These are phyloP conservation scores for Diaporthe batatas DNA, from an alignment of 2,329 filamentous ascomycete genomes.

Conservation along the genomic window DNA sequence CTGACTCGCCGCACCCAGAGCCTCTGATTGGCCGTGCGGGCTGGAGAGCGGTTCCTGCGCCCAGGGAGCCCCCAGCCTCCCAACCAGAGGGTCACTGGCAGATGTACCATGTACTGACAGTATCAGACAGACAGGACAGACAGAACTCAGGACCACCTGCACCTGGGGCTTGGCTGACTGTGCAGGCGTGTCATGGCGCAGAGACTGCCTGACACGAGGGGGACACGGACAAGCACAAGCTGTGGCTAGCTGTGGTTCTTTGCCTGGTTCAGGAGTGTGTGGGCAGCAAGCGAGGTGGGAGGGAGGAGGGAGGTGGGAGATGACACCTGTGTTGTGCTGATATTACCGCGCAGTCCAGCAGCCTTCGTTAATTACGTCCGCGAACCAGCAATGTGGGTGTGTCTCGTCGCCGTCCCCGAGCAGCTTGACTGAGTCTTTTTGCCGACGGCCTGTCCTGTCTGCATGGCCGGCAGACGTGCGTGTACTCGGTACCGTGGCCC, in stretches of 20 bases:
- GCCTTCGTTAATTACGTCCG: conserved; percentile 30
- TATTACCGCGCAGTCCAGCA: conserved; percentile 17
- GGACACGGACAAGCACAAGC: neutral
- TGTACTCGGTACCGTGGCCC: neutral
- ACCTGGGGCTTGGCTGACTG: neutral
- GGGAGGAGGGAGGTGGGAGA: conserved; percentile 28
- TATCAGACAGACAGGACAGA: neutral
- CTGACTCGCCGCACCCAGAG: conserved; percentile 31
- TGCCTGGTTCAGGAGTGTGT: conserved; percentile 14
- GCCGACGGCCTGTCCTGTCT: neutral
- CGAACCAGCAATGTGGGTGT: conserved; percentile 25
- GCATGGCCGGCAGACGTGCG: too few species aligned
- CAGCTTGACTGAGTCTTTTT: conserved; percentile 1
- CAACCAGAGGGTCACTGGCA: conserved; percentile 5
- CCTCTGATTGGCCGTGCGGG: conserved; percentile 25
- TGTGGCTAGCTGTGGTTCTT: neutral
- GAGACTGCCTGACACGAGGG: neutral
- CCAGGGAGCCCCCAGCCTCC: conserved; percentile 30
- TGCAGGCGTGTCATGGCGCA: too few species aligned
- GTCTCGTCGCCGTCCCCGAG: conserved; percentile 24
- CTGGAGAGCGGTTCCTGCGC: conserved; percentile 23
- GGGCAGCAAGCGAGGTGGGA: conserved; percentile 28
- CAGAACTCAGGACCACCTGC: too few species aligned
- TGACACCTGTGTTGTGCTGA: conserved; percentile 29
- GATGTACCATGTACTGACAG: too few species aligned